phyloP scores from a whole-genome alignment of 306 rosid genomes.

The Sophora flavescens region DNA sequence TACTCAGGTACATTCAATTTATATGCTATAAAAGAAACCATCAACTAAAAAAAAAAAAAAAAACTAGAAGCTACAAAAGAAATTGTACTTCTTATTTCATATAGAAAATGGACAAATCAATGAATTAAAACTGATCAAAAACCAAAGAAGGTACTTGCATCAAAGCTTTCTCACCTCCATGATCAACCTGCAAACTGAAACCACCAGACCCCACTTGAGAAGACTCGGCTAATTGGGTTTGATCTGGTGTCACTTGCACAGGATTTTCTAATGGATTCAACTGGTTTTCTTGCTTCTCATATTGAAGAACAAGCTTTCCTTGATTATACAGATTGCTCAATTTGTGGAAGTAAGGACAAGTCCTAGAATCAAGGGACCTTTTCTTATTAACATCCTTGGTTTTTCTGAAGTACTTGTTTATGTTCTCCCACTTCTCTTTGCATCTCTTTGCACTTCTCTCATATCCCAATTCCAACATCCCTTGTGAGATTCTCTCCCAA shows the following conservation, averaged over 20 bases:
- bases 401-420: constrained; percentile 91
- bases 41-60: background rate
- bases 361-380: constrained; percentile 84
- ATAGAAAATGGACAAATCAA: constrained; percentile 47
- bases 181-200: constrained; percentile 47
- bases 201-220: constrained; percentile 49
- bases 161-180: constrained; percentile 62
- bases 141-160: constrained; percentile 64
- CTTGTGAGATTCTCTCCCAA: constrained; percentile 94
- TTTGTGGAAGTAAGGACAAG: constrained; percentile 88
- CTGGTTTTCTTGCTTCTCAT: constrained; percentile 44
- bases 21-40: constrained; percentile 32
- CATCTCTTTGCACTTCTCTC: constrained; percentile 89
- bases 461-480: constrained; percentile 80
- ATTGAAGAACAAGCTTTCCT: constrained; percentile 58
- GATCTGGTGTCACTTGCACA: constrained; percentile 11
- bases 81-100: constrained; percentile 37
- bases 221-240: constrained; percentile 33
- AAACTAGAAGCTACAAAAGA: constrained; percentile 35
- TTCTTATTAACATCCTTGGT: constrained; percentile 78
- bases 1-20: constrained; percentile 43
- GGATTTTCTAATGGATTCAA: constrained; percentile 31
- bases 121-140: constrained; percentile 64
- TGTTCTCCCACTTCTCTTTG: constrained; percentile 97
- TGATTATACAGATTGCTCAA: constrained; percentile 65